Evolutionary conservation across 495 filamentous ascomycete genomes (phyloP), one percentile per base, ranked within the genome.

Genomic region (Trichoderma gamsii): DNA sequence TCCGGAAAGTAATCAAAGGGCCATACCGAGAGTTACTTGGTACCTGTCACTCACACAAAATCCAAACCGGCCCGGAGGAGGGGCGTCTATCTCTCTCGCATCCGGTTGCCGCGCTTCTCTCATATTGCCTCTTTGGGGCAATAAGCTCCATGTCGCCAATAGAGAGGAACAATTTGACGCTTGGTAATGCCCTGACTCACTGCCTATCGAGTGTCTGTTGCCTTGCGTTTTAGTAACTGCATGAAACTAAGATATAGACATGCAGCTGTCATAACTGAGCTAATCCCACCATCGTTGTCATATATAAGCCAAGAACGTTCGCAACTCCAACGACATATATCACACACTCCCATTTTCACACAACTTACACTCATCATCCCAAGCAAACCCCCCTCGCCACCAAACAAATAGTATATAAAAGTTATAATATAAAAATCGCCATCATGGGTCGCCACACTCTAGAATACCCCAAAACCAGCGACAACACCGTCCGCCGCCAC

Each of bases 401-500:
- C 59, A 63, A 1, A n/a, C 3, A 35, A 15, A 63, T 13, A 63
- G 13, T 35, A 63, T 15, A 63, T n/a, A 29, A 29, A 29, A 29
- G 29, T 29, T 29, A 25, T 15, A 63, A 63, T 15, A 41, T 32
- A 25, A 27, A n/a, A 51, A 56, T 2, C 68, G 18, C 11, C 66
- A 79, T 73, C 8, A 86, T 85, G 83, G 77, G 81, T 63, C 75
- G 76, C 27, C 70, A 75, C 41, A 75, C 80, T 12, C 81, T 92
- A 35, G 84, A 87, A 66, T 93, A 93, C 67, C 90, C 90, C 35
- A 88, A 86, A 72, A 80, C 83, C 67, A 72, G 80, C 27, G 82
- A 82, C 68, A 93, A 89, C 78, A 94, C 87, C 35, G 86, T 92
- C 65, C 90, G 91, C 72, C 86, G 91, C 23, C 85, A 89, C 68